Conservation (phyloP, 352 stramenopile species). For the Blastocystis sp. region DNA sequence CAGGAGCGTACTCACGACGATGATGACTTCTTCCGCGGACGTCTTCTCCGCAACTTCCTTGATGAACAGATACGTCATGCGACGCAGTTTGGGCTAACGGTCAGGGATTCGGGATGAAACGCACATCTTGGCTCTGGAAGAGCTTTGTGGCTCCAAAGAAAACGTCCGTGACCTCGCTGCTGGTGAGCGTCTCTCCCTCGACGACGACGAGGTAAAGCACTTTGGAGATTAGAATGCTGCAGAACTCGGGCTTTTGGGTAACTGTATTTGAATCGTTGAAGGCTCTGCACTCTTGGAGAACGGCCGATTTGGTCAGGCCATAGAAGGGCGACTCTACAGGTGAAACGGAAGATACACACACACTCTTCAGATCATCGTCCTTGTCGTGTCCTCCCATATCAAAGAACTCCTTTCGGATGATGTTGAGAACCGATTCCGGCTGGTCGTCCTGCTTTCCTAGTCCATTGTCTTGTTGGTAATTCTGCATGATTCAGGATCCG, state of each 20-base stretch:
- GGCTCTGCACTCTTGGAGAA: slow-evolving; percentile 91
- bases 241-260: slow-evolving; percentile 87
- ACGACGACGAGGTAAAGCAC: slow-evolving; percentile 87
- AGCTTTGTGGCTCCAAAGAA: slow-evolving; percentile 99
- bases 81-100: slow-evolving; percentile 72
- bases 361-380: slow-evolving; percentile 36
- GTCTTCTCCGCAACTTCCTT: slow-evolving; percentile 86
- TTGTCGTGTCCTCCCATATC: slow-evolving; percentile 55
- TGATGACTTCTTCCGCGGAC: slow-evolving; percentile 82
- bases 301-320: slow-evolving; percentile 82
- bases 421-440: slow-evolving; percentile 52
- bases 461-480: not conserved
- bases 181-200: slow-evolving; percentile 87
- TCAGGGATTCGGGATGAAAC: not conserved
- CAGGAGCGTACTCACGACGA: slow-evolving; percentile 92
- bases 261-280: slow-evolving; percentile 94
- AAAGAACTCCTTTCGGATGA: slow-evolving; percentile 56
- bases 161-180: slow-evolving; percentile 85
- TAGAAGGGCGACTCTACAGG: slow-evolving; percentile 77
- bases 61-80: slow-evolving; percentile 99
- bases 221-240: slow-evolving; percentile 96
- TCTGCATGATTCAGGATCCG: not conserved
- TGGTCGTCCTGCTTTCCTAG: not conserved
- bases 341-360: not conserved
- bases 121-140: slow-evolving; percentile 91